Conservation (phyloP, 208 protist genomes). For the Acanthamoeba castellanii region DNA sequence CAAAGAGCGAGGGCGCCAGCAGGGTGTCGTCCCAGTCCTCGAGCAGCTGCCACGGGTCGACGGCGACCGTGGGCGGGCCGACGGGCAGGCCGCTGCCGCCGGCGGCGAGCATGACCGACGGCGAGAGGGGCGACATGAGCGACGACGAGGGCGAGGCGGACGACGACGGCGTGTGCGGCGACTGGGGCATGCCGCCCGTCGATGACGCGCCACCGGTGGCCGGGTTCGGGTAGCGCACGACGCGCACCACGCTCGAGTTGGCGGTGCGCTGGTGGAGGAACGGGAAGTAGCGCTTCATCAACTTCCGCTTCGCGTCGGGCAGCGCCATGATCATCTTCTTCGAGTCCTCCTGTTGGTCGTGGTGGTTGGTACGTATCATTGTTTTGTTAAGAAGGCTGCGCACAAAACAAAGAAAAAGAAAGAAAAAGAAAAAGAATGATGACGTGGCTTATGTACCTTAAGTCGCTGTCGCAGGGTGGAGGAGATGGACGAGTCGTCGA, state of each 20-base stretch:
- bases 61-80: background rate
- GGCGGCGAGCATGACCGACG: background rate
- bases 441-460: too few species aligned
- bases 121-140: constrained; percentile 27
- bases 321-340: background rate
- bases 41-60: constrained; percentile 56
- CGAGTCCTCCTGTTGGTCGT: constrained; percentile 6
- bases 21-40: constrained; percentile 61
- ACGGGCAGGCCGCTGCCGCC: background rate
- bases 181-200: background rate
- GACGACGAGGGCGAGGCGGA: constrained; percentile 23
- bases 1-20: constrained; percentile 35
- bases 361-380: too few species aligned
- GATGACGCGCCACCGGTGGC: background rate
- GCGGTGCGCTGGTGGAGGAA: constrained; percentile 10
- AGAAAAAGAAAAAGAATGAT: too few species aligned
- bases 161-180: constrained; percentile 32
- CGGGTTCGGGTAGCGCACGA: background rate
- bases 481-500: constrained; percentile 32
- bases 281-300: constrained; percentile 38
- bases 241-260: background rate
- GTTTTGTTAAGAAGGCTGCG: too few species aligned
- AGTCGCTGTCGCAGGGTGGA: background rate
- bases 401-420: too few species aligned
- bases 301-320: background rate